Percentiles rank a stretch among this genome's conserved stretches.
These are phyloP conservation scores for Phytophthora pluvialis DNA, from an alignment of 352 stramenopile species.

Conservation along the genomic window DNA sequence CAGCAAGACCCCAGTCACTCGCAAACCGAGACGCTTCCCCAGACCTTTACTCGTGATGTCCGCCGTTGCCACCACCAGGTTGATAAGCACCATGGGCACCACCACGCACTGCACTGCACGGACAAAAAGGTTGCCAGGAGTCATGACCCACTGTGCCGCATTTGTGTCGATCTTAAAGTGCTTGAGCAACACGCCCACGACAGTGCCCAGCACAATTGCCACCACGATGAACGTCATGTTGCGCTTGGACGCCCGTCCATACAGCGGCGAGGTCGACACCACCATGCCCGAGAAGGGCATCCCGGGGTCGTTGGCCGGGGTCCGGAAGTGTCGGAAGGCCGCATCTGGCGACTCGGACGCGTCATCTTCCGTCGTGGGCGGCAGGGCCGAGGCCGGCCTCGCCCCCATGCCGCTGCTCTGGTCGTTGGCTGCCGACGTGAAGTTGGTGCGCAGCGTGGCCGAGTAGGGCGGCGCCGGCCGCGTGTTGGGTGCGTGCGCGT, in stretches of 20 bases:
- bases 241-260: conserved; percentile 43
- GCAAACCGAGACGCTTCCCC: conserved; percentile 48
- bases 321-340: conserved; percentile 64
- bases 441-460: conserved; percentile 69
- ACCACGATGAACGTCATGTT: conserved; percentile 60
- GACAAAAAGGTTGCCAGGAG: conserved; percentile 76
- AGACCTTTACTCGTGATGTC: conserved; percentile 68
- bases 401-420: conserved; percentile 6
- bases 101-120: conserved; percentile 81
- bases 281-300: conserved; percentile 40
- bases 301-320: conserved; percentile 36
- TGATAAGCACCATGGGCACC: conserved; percentile 82
- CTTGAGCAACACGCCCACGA: conserved; percentile 58
- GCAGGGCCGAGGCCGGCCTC: conserved; percentile 19
- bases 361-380: conserved; percentile 22
- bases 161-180: conserved; percentile 52
- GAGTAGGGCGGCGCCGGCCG: conserved; percentile 54
- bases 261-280: conserved; percentile 40
- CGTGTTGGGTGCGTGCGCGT: conserved; percentile 29
- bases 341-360: conserved; percentile 47
- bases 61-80: conserved; percentile 70
- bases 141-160: conserved; percentile 67
- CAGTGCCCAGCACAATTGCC: conserved; percentile 50
- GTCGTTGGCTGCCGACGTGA: conserved; percentile 49
- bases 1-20: conserved; percentile 53